phyloP scores from a whole-genome alignment of 371 early-diverging fungal genomes.

The Entomophthora muscae region DNA sequence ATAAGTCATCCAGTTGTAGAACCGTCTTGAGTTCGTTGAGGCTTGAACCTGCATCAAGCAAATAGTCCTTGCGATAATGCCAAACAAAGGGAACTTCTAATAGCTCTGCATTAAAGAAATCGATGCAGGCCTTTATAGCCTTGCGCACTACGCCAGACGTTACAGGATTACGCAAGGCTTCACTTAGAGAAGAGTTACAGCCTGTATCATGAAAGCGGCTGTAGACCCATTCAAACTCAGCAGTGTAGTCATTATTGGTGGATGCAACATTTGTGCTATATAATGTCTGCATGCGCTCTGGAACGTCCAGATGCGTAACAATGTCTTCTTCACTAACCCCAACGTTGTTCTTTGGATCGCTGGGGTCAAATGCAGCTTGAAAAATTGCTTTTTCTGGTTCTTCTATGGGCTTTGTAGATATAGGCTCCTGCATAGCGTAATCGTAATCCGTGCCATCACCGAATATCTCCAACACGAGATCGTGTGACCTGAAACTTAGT shows the following conservation, averaged over 20 bases:
- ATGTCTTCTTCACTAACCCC: slow-evolving; percentile 83
- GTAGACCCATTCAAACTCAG: neutral
- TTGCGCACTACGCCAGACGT: neutral
- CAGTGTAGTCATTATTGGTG: neutral
- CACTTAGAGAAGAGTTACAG: neutral
- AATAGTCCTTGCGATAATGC: slow-evolving; percentile 70
- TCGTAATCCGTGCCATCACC: slow-evolving; percentile 81
- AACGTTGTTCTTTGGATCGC: slow-evolving; percentile 70
- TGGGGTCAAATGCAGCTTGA: slow-evolving; percentile 72
- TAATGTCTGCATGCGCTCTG: slow-evolving; percentile 76
- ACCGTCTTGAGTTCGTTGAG: slow-evolving; percentile 17
- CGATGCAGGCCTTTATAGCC: slow-evolving; percentile 30
- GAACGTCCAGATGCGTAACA: slow-evolving; percentile 72
- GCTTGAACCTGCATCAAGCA: slow-evolving; percentile 25
- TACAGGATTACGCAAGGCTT: neutral
- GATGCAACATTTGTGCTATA: neutral
- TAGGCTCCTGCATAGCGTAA: slow-evolving; percentile 40
- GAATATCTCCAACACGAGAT: slow-evolving; percentile 59
- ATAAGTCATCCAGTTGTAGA: slow-evolving; percentile 51
- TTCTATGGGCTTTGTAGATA: slow-evolving; percentile 12
- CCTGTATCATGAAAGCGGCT: neutral
- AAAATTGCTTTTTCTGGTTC: neutral
- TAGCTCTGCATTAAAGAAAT: slow-evolving; percentile 49
- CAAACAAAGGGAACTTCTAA: slow-evolving; percentile 86
- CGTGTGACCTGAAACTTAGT: neutral